Conservation (phyloP, 1,139 yeast genomes). For the Candida freyschussii region DNA sequence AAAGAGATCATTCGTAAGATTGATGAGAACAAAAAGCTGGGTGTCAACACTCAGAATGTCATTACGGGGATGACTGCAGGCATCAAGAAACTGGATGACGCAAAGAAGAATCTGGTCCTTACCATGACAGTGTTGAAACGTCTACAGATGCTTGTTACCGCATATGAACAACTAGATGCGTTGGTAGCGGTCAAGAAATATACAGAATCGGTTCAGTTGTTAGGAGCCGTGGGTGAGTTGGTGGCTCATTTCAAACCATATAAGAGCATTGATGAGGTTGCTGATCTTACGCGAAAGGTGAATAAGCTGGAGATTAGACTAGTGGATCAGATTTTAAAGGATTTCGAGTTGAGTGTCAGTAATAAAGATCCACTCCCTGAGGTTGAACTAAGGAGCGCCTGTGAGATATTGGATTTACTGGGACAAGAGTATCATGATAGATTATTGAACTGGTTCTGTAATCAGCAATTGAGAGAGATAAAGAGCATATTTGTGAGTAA, state of each 20-base stretch:
- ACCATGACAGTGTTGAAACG: conserved; percentile 85
- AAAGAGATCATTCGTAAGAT: conserved; percentile 35
- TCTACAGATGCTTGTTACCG: conserved; percentile 78
- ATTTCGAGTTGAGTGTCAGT: conserved; percentile 50
- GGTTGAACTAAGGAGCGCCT: conserved; percentile 42
- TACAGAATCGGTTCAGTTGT: conserved; percentile 58
- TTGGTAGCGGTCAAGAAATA: conserved; percentile 50
- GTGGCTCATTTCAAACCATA: conserved; percentile 74
- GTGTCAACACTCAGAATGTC: conserved; percentile 54
- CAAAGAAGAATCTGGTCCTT: conserved; percentile 75
- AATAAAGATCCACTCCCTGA: conserved; percentile 30
- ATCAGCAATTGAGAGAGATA: conserved; percentile 67
- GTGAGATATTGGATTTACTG: conserved; percentile 64
- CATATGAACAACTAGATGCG: conserved; percentile 59
- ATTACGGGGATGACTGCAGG: conserved; percentile 70
- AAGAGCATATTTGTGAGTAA: conserved; percentile 64
- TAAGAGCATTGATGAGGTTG: conserved; percentile 79
- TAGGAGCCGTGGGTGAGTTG: conserved; percentile 77
- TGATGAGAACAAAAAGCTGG: conserved; percentile 41
- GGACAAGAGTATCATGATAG: conserved; percentile 58
- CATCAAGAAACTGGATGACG: conserved; percentile 72
- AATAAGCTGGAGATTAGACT: conserved; percentile 60
- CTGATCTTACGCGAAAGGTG: conserved; percentile 59
- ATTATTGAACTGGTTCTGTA: conserved; percentile 70
- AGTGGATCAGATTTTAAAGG: conserved; percentile 68